Base-by-base conservation (phyloP, 768 basidiomycete species). In the Panellus pusillus region DNA sequence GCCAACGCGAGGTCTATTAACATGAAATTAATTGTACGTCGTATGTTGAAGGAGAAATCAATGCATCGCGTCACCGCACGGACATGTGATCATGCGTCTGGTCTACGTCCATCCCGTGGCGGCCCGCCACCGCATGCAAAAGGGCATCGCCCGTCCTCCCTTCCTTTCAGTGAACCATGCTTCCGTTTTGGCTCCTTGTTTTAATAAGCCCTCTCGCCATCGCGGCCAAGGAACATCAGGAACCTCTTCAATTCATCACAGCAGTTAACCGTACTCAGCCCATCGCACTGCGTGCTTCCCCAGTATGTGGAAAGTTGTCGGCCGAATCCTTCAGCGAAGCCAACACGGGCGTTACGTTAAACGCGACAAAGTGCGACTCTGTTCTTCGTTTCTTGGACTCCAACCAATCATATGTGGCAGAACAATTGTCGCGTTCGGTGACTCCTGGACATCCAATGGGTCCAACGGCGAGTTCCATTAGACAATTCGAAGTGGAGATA, bases 381-480 rank as follows among this genome's bases (percentile, higher is more conserved):
- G 7, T 24, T 24, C 28, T 1, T 29, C 8, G 4, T 17, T 5
- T 13, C 31, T 24, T 4, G 12, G 20, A 2, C 14, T n/a, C 9
- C 32, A 4, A 17, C 35, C 3, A 38, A 39, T 40, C 0, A 9
- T 29, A 9, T n/a, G 4, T 29, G 3, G 4, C 36, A 57, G 50
- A 38, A 62, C 61, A 1, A 48, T 62, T 1, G 58, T 62, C 7
- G 54, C 61, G 5, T 60, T 62, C 36, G 61, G 61, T 7, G 61
- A 62, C 18, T 55, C 54, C 3, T 61, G 61, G 61, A 62, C 61
- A 12, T 50, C 50, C 9, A 62, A 62, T 38, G 61, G 61, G 12
- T 58, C 57, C 15, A 58, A 58, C 20, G 59, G 59, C 50, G 6
- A 5, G 46, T 14, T 44, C 24, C 19, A 28, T 7, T 35, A 3